phyloP scores from a whole-genome alignment of 208 protist species.

The Trypanosomatidae sp. region DNA sequence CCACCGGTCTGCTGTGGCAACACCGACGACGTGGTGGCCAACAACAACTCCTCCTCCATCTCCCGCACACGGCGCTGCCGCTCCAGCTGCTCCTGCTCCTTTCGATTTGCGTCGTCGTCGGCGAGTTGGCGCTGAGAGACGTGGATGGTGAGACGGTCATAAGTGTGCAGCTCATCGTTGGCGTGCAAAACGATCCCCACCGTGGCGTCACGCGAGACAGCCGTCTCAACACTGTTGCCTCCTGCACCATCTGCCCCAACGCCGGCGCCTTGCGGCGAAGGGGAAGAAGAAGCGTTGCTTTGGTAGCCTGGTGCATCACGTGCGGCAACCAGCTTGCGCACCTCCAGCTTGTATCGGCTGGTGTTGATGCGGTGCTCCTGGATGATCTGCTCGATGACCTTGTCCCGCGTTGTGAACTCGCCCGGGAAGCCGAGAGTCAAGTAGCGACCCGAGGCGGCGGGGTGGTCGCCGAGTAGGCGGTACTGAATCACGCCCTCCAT shows the following conservation, averaged over 20 bases:
- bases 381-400: conserved; percentile 52
- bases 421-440: conserved; percentile 69
- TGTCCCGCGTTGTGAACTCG: conserved; percentile 31
- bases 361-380: conserved; percentile 79
- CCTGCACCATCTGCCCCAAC: too few relatives aligned
- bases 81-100: conserved; percentile 33
- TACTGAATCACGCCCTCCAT: conserved; percentile 83
- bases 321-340: conserved; percentile 13
- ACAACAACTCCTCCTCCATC: conserved; percentile 53
- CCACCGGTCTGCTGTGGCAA: too few relatives aligned
- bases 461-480: conserved; percentile 70
- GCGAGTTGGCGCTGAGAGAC: conserved; percentile 62
- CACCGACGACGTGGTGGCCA: too few relatives aligned
- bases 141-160: conserved; percentile 64
- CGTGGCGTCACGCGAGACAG: not conserved
- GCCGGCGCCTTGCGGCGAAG: too few relatives aligned
- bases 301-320: conserved; percentile 22
- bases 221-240: not conserved
- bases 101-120: conserved; percentile 40
- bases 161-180: conserved; percentile 46
- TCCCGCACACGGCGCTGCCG: conserved; percentile 37
- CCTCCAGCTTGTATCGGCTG: conserved; percentile 72
- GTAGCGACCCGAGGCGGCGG: conserved; percentile 71
- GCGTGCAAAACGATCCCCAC: conserved; percentile 9
- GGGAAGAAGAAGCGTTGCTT: too few relatives aligned